These are phyloP conservation scores for Neurospora sp. DNA, from an alignment of 495 filamentous ascomycete genomes.

Conservation along the genomic window DNA sequence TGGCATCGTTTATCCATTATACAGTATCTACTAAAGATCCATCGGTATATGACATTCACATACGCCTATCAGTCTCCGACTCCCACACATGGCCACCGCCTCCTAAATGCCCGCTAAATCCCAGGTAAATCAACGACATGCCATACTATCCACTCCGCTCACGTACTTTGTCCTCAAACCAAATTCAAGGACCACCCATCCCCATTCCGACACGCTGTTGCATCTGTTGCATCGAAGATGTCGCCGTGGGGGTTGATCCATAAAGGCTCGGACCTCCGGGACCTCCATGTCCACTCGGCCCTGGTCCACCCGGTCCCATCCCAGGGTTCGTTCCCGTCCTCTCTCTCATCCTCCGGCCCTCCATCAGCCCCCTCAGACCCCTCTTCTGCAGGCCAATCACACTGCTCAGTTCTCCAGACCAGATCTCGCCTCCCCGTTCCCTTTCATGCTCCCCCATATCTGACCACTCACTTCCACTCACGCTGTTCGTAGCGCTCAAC, in stretches of 20 bases:
- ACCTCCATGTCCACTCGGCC: not conserved
- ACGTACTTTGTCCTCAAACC: not conserved
- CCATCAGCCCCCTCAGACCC: conserved; percentile 86
- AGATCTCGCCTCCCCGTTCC: conserved; percentile 45
- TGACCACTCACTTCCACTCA: conserved; percentile 37
- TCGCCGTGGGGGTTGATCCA: not conserved
- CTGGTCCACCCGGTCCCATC: not conserved
- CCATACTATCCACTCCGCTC: not conserved
- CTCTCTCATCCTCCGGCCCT: conserved; percentile 79
- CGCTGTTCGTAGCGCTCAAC: conserved; percentile 37
- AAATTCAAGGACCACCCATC: not conserved
- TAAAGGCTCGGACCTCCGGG: not conserved
- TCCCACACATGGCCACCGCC: not conserved
- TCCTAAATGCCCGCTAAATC: not conserved
- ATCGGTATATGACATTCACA: not conserved
- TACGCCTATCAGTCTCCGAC: not conserved
- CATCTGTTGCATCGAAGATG: not conserved
- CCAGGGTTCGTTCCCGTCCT: conserved; percentile 28
- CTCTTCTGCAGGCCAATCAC: conserved; percentile 96
- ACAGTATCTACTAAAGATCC: not conserved
- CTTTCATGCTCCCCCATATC: conserved; percentile 30
- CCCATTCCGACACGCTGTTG: not conserved
- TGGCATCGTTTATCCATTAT: not conserved
- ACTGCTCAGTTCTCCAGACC: conserved; percentile 75
- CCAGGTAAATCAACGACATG: not conserved